phyloP scores from a whole-genome alignment of 2,329 filamentous ascomycete species.

The Cordyceps fumosorosea region DNA sequence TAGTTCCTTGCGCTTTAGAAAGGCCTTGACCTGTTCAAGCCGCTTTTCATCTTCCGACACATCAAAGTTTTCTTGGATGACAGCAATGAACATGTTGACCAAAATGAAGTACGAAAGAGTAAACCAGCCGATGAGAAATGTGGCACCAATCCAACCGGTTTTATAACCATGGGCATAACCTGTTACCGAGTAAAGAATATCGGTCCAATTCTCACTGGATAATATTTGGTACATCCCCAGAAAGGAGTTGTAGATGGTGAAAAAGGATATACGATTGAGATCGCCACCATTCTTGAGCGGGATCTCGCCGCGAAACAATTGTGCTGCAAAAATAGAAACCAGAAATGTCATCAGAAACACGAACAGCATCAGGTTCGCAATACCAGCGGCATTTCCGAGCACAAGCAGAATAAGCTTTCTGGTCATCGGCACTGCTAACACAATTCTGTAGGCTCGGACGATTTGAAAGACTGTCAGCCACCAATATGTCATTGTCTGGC shows the following conservation, averaged over 20 bases:
- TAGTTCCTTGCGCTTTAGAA: conserved; percentile 84
- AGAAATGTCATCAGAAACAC: conserved; percentile 94
- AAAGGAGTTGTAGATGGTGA: conserved; percentile 90
- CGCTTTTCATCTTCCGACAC: conserved; percentile 98
- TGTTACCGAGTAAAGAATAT: conserved; percentile 76
- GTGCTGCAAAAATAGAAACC: conserved; percentile 84
- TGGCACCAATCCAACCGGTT: conserved; percentile 87
- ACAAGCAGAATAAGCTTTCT: conserved; percentile 81
- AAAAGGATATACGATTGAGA: conserved; percentile 67
- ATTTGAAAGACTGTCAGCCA: conserved; percentile 95
- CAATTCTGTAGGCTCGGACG: conserved; percentile 82
- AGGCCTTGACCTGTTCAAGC: conserved; percentile 90
- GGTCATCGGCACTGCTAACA: conserved; percentile 82
- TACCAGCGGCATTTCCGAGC: conserved; percentile 83
- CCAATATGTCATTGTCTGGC: conserved; percentile 66
- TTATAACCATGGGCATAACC: conserved; percentile 55
- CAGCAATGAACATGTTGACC: conserved; percentile 99
- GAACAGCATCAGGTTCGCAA: conserved; percentile 90
- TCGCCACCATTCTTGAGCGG: conserved; percentile 58
- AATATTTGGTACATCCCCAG: conserved; percentile 96
- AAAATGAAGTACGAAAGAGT: conserved; percentile 92
- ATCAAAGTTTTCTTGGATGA: conserved; percentile 99
- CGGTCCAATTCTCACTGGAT: conserved; percentile 94
- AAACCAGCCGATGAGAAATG: conserved; percentile 93
- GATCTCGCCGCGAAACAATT: conserved; percentile 86